Evolutionary conservation across 768 basidiomycete genomes (phyloP).

Genomic region (Hydnum rufescens): DNA sequence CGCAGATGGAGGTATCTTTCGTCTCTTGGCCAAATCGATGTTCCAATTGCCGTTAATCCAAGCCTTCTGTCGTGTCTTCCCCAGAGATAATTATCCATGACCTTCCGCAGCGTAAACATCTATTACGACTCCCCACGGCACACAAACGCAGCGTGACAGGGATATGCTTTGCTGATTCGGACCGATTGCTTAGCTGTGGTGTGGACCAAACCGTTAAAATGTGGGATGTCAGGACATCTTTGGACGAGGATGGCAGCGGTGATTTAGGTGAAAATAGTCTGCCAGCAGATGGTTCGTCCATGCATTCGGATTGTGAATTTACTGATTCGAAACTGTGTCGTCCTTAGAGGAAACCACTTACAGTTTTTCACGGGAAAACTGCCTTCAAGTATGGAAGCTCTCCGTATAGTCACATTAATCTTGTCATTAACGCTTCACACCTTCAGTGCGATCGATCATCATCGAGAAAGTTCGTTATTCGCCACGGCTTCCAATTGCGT

Average conservation of each 20-base stretch:
- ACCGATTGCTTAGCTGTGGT: constrained; percentile 56
- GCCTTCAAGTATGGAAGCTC: constrained; percentile 58
- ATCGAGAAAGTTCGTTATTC: constrained; percentile 71
- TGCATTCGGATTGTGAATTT: constrained; percentile 12
- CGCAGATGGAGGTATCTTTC: constrained; percentile 68
- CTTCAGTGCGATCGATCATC: constrained; percentile 79
- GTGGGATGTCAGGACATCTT: constrained; percentile 32
- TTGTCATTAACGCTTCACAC: not conserved
- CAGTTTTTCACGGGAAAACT: constrained; percentile 64
- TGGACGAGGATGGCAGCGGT: constrained; percentile 12
- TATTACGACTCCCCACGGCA: constrained; percentile 40
- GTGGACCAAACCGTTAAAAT: constrained; percentile 68
- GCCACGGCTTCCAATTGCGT: constrained; percentile 86
- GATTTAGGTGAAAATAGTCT: constrained; percentile 11
- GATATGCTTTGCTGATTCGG: constrained; percentile 46
- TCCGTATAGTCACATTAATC: not conserved
- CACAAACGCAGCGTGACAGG: constrained; percentile 80
- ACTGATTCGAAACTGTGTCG: constrained; percentile 3
- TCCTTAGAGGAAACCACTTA: constrained; percentile 36
- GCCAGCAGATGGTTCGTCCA: not conserved
- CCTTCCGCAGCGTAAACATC: constrained; percentile 34
- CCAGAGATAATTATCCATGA: constrained; percentile 77
- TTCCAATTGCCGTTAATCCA: no score
- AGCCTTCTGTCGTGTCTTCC: not conserved
- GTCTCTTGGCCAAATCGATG: not conserved